These are phyloP conservation scores for Capronia epimyces DNA, from an alignment of 2,329 filamentous ascomycete species.

Conservation along the genomic window DNA sequence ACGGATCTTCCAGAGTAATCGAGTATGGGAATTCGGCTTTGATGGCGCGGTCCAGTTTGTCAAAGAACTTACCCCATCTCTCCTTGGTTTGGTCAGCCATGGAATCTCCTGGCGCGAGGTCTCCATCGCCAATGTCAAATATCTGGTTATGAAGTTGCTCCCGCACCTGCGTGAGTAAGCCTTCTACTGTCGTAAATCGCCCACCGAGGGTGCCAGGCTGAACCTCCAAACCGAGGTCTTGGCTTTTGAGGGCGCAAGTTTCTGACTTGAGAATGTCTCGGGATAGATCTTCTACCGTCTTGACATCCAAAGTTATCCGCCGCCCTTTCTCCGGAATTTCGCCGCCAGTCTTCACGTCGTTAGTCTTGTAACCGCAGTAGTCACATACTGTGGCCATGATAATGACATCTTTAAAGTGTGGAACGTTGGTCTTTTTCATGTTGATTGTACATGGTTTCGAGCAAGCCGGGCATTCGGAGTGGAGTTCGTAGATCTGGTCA, in stretches of 20 bases:
- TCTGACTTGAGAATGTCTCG: conserved; percentile 96
- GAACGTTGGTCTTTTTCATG: conserved; percentile 99
- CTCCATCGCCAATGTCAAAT: conserved; percentile 64
- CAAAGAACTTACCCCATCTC: conserved; percentile 79
- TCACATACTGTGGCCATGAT: conserved; percentile 93
- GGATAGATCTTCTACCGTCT: conserved; percentile 65
- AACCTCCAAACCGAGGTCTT: conserved; percentile 79
- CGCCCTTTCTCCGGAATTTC: conserved; percentile 81
- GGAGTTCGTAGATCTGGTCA: conserved; percentile 89
- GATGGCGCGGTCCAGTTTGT: conserved; percentile 68
- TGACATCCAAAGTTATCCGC: conserved; percentile 71
- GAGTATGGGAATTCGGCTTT: conserved; percentile 74
- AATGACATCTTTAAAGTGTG: conserved; percentile 95
- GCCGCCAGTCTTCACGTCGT: conserved; percentile 96
- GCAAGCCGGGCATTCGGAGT: conserved; percentile 86
- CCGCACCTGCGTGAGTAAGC: conserved; percentile 83
- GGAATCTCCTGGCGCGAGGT: conserved; percentile 67
- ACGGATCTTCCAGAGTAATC: conserved; percentile 75
- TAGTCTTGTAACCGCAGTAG: conserved; percentile 86
- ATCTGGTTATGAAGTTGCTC: conserved; percentile 84
- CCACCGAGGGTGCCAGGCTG: conserved; percentile 92
- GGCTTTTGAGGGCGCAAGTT: conserved; percentile 78
- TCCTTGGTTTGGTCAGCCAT: conserved; percentile 59
- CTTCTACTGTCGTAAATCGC: conserved; percentile 94
- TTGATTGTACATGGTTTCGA: conserved; percentile 79